Percentiles rank a stretch among this genome's conserved stretches.
These are phyloP conservation scores for Ogataea siamensis DNA, from an alignment of 805 yeast genomes.

Conservation along the genomic window DNA sequence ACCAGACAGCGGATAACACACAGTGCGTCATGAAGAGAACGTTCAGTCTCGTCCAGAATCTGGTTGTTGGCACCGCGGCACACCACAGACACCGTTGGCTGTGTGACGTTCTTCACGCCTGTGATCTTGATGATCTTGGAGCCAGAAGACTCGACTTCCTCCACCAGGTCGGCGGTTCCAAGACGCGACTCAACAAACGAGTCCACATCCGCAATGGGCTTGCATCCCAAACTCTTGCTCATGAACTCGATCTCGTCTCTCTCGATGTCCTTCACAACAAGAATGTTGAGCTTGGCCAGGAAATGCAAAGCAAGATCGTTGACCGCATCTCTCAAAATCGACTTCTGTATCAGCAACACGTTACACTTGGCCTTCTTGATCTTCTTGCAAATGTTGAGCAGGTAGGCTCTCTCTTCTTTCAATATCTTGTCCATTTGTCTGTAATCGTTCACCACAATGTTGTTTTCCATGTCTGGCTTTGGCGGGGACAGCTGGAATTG, in stretches of 20 bases:
- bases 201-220: conserved; percentile 94
- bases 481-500: conserved; percentile 97
- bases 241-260: conserved; percentile 95
- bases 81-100: conserved; percentile 80
- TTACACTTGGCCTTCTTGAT: conserved; percentile 97
- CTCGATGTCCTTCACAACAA: conserved; percentile 94
- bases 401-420: conserved; percentile 95
- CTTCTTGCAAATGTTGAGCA: conserved; percentile 91
- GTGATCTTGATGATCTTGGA: conserved; percentile 86
- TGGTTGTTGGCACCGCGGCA: conserved; percentile 93
- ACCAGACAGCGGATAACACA: conserved; percentile 90
- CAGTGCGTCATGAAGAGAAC: conserved; percentile 95
- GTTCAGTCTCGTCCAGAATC: conserved; percentile 92
- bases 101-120: conserved; percentile 61
- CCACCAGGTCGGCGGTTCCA: conserved; percentile 88
- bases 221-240: conserved; percentile 81
- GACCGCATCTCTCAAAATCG: conserved; percentile 92
- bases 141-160: conserved; percentile 86
- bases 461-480: conserved; percentile 96
- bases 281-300: conserved; percentile 84
- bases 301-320: conserved; percentile 94
- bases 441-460: conserved; percentile 95
- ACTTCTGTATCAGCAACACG: conserved; percentile 83
- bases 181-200: conserved; percentile 89
- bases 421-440: conserved; percentile 98